Percentiles rank a stretch among this genome's conserved stretches.
phyloP scores from a whole-genome alignment of 2,329 filamentous ascomycete genomes.

The Chaetomium olivaceum region DNA sequence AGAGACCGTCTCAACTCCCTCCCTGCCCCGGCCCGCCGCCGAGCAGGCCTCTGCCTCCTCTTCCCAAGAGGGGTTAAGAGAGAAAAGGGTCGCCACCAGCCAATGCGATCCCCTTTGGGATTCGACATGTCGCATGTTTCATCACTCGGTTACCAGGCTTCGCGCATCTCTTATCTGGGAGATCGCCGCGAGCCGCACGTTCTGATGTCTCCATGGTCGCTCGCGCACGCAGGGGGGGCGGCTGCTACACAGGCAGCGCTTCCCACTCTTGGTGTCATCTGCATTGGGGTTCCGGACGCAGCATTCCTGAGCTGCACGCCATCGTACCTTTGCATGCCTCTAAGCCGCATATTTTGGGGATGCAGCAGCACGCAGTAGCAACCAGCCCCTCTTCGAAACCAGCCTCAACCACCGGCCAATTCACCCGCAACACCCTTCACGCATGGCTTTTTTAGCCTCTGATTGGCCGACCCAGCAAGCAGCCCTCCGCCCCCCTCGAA shows the following conservation, averaged over 20 bases:
- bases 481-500: slow-evolving; percentile 1
- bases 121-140: slow-evolving; percentile 25
- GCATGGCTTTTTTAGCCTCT: background rate
- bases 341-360: slow-evolving; percentile 16
- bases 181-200: slow-evolving; percentile 26
- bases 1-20: slow-evolving; percentile 65
- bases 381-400: slow-evolving; percentile 10
- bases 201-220: slow-evolving; percentile 11
- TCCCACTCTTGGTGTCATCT: slow-evolving; percentile 11
- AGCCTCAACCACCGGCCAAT: slow-evolving; percentile 17
- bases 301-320: slow-evolving; percentile 29
- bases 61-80: slow-evolving; percentile 60
- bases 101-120: slow-evolving; percentile 11
- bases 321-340: slow-evolving; percentile 24
- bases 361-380: slow-evolving; percentile 13
- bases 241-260: slow-evolving; percentile 18
- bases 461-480: slow-evolving; percentile 23
- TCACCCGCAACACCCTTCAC: slow-evolving; percentile 13
- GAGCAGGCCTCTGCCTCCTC: slow-evolving; percentile 63
- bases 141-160: slow-evolving; percentile 25
- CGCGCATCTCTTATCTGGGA: slow-evolving; percentile 12
- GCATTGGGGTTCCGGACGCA: slow-evolving; percentile 28
- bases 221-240: slow-evolving; percentile 24
- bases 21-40: slow-evolving; percentile 67
- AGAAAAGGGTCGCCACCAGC: background rate